Conservation (phyloP, 345 rosid species). For the Orychophragmus violaceus region DNA sequence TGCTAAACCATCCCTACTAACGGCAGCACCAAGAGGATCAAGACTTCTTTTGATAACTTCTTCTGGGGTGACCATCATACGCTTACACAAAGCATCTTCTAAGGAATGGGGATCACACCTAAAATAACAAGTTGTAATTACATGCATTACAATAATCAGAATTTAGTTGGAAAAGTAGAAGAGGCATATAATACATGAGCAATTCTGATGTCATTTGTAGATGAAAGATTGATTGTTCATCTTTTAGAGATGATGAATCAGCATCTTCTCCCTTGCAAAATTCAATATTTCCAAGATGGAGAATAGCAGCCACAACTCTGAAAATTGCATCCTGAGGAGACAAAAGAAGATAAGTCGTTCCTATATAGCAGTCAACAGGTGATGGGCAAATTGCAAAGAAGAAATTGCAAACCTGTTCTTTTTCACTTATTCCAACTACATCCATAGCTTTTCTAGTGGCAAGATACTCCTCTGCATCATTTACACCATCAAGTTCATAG, state of each 20-base stretch:
- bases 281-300: slow-evolving; percentile 81
- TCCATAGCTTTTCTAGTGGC: slow-evolving; percentile 86
- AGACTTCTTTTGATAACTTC: slow-evolving; percentile 80
- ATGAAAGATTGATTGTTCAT: slow-evolving; percentile 61
- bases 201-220: slow-evolving; percentile 71
- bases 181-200: slow-evolving; percentile 48
- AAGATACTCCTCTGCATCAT: slow-evolving; percentile 69
- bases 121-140: slow-evolving; percentile 14
- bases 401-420: slow-evolving; percentile 60
- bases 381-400: slow-evolving; percentile 1
- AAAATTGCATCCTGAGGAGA: slow-evolving; percentile 67
- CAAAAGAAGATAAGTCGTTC: neutral
- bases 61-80: slow-evolving; percentile 79
- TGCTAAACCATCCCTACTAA: slow-evolving; percentile 89
- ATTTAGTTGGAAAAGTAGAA: slow-evolving; percentile 8
- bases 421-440: slow-evolving; percentile 67
- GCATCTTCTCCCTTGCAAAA: slow-evolving; percentile 58
- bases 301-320: slow-evolving; percentile 80
- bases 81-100: slow-evolving; percentile 75
- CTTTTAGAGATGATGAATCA: slow-evolving; percentile 63
- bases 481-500: slow-evolving; percentile 62
- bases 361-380: neutral
- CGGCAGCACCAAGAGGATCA: slow-evolving; percentile 61
- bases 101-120: slow-evolving; percentile 70
- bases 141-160: slow-evolving; percentile 1